phyloP scores from a whole-genome alignment of 208 protist genomes.

The Leptomonas pyrrhocoris region DNA sequence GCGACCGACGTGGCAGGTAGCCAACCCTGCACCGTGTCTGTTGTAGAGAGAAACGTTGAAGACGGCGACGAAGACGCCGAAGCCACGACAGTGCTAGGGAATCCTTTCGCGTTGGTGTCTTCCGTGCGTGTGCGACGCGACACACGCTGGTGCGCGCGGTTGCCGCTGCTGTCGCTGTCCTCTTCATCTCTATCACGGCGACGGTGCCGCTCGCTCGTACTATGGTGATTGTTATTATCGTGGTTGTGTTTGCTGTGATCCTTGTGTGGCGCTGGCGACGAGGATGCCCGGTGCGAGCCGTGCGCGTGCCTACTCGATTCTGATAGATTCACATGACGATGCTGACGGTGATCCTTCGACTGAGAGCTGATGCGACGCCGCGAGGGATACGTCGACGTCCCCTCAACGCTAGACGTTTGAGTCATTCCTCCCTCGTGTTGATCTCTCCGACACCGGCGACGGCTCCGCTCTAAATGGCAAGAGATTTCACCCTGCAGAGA shows the following conservation, averaged over 20 bases:
- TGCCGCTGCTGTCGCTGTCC: background rate
- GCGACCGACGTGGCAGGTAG: conserved; percentile 7
- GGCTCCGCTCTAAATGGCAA: background rate
- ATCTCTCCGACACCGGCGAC: background rate
- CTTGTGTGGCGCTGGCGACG: background rate
- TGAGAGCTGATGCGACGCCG: background rate
- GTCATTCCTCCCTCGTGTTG: background rate
- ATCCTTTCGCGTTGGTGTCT: background rate
- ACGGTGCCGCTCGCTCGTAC: background rate
- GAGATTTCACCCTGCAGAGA: background rate
- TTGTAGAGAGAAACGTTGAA: background rate
- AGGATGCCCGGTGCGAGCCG: background rate
- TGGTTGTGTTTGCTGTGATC: background rate
- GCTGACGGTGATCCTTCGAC: background rate
- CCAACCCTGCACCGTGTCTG: background rate
- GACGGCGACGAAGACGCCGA: background rate
- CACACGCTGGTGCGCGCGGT: background rate
- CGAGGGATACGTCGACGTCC: background rate
- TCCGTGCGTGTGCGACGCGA: conserved; percentile 1
- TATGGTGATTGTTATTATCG: background rate
- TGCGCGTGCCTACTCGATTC: background rate
- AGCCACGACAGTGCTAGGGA: background rate
- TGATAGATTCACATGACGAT: background rate
- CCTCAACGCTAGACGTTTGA: background rate
- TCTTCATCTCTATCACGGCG: background rate